Evolutionary conservation across 2,329 filamentous ascomycete genomes (phyloP).

Genomic region (Clarireedia paspali): DNA sequence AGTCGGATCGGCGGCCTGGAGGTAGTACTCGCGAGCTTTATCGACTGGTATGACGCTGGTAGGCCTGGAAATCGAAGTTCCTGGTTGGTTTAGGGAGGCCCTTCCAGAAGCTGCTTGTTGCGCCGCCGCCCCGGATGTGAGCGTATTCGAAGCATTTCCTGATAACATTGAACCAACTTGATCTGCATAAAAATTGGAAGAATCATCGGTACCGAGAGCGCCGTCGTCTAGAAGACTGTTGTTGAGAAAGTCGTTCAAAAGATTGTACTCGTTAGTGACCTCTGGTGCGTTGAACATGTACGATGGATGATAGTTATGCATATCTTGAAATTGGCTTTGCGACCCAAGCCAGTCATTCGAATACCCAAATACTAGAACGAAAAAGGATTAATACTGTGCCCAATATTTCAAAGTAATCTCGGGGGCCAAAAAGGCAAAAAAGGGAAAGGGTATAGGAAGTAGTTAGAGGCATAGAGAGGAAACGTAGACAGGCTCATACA

Average conservation of each 20-base stretch:
- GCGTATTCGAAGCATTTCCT: conserved; percentile 39
- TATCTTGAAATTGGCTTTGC: conserved; percentile 84
- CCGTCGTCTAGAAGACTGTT: conserved; percentile 84
- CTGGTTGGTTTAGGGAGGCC: conserved; percentile 33
- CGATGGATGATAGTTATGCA: conserved; percentile 87
- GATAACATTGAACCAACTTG: conserved; percentile 40
- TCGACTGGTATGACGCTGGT: conserved; percentile 48
- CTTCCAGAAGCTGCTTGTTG: conserved; percentile 26
- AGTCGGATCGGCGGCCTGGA: conserved; percentile 91
- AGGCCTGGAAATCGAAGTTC: conserved; percentile 52
- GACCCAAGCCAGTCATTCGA: conserved; percentile 67
- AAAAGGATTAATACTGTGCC: conserved; percentile 20
- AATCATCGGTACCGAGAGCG: conserved; percentile 61
- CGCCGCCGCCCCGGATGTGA: conserved; percentile 20
- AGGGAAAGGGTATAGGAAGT: not conserved
- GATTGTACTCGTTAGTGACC: conserved; percentile 91
- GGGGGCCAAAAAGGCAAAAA: conserved; percentile 21
- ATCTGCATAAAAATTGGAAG: conserved; percentile 53
- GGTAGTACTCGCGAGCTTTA: conserved; percentile 82
- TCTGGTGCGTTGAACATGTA: conserved; percentile 95
- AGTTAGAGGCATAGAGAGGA: not conserved
- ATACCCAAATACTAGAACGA: conserved; percentile 70
- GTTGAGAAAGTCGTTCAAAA: conserved; percentile 93
- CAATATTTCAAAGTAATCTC: conserved; percentile 8
- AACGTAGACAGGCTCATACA: conserved; percentile 45